These are phyloP conservation scores for Hypomontagnella monticulosa DNA, from an alignment of 495 filamentous ascomycete genomes.

Conservation along the genomic window DNA sequence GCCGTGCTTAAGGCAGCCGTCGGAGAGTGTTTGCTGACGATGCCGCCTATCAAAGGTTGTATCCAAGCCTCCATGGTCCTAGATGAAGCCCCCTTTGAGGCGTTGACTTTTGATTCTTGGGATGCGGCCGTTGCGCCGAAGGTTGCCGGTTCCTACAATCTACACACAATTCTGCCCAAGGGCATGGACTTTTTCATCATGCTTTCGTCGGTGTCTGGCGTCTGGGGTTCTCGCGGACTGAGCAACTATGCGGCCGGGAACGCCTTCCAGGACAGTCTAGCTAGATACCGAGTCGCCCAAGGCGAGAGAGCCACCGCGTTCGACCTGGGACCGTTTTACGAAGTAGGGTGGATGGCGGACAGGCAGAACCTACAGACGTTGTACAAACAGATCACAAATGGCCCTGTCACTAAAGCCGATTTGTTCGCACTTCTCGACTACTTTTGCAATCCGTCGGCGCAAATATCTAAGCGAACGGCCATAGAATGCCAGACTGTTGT, in stretches of 20 bases:
- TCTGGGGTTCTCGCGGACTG: slow-evolving; percentile 59
- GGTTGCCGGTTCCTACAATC: slow-evolving; percentile 60
- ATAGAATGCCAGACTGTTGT: slow-evolving; percentile 5
- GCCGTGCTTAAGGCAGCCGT: background rate
- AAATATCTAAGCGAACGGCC: slow-evolving; percentile 1
- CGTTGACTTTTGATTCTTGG: background rate
- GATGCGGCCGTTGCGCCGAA: slow-evolving; percentile 52
- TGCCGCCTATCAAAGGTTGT: slow-evolving; percentile 21
- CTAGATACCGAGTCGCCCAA: slow-evolving; percentile 29
- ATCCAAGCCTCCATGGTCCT: slow-evolving; percentile 20
- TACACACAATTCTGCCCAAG: slow-evolving; percentile 50
- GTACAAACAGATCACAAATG: slow-evolving; percentile 1
- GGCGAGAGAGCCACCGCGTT: slow-evolving; percentile 48
- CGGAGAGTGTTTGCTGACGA: slow-evolving; percentile 25
- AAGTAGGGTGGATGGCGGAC: slow-evolving; percentile 34
- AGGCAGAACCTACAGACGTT: background rate
- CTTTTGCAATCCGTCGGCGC: background rate
- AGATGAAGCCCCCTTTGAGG: background rate
- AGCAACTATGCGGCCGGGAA: slow-evolving; percentile 63
- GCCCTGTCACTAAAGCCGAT: background rate
- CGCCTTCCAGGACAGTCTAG: slow-evolving; percentile 58
- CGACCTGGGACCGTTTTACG: slow-evolving; percentile 51
- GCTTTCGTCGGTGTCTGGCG: slow-evolving; percentile 60
- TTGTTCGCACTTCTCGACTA: slow-evolving; percentile 1
- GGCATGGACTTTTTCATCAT: slow-evolving; percentile 63